Conservation (phyloP, 768 basidiomycete genomes). For the Clavulina sp. region DNA sequence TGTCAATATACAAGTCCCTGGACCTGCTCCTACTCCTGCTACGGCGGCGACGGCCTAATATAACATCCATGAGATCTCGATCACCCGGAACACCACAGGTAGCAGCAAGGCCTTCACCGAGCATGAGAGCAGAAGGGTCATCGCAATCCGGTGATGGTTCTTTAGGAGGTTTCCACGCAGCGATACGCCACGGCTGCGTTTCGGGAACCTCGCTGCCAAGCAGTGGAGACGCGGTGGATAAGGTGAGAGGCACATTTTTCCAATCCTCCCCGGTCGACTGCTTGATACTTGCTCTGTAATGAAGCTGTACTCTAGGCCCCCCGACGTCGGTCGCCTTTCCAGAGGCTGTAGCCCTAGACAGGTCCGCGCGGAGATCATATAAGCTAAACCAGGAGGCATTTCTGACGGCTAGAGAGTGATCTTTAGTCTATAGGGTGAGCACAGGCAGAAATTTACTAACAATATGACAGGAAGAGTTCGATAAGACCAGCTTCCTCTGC, state of each 20-base stretch:
- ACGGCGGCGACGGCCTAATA: no score
- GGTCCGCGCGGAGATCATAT: neutral
- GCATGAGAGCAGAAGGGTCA: no score
- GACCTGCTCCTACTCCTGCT: no score
- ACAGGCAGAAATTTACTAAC: neutral
- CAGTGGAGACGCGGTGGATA: conserved; percentile 12
- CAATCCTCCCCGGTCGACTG: conserved; percentile 14
- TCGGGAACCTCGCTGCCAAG: conserved; percentile 7
- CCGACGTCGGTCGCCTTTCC: no score
- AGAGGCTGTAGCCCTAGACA: neutral
- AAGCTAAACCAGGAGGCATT: neutral
- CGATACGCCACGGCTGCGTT: conserved; percentile 9
- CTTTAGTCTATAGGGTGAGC: neutral
- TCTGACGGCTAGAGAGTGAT: neutral
- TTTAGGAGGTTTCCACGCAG: no score
- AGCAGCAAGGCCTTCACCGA: no score
- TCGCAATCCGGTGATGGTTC: no score
- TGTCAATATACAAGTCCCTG: no score
- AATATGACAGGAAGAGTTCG: conserved; percentile 7
- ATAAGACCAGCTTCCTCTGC: conserved; percentile 8
- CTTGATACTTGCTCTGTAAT: conserved; percentile 12
- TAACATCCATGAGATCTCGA: no score
- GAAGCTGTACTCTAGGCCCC: conserved; percentile 1
- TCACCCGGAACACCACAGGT: no score
- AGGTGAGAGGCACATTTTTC: conserved; percentile 9